phyloP scores from a whole-genome alignment of 257 asterid genomes.

The Datura wrightii region DNA sequence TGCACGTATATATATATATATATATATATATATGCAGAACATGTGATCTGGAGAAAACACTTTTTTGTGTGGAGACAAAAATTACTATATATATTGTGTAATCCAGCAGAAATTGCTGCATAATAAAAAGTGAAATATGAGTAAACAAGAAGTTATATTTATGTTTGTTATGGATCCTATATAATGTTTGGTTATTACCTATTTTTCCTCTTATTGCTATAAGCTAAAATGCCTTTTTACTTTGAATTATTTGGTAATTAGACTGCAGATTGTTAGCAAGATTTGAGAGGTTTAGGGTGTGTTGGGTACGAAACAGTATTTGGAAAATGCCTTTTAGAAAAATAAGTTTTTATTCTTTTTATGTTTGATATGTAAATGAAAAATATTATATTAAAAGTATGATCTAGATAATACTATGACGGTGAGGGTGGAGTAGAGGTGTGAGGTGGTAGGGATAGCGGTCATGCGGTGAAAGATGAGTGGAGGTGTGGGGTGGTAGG shows the following conservation, averaged over 20 bases:
- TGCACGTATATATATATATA: not conserved
- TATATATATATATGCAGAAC: not conserved
- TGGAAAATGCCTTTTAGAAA: not conserved
- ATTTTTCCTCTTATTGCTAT: not conserved
- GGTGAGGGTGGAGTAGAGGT: too few relatives aligned
- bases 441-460: too few relatives aligned
- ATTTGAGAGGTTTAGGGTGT: not conserved
- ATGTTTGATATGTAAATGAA: not conserved
- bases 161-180: not conserved
- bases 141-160: not conserved
- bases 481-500: too few relatives aligned
- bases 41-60: not conserved
- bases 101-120: slow-evolving; percentile 26
- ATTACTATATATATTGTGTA: slow-evolving; percentile 1
- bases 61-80: not conserved
- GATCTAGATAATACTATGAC: too few relatives aligned
- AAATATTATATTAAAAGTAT: too few relatives aligned
- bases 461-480: too few relatives aligned
- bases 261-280: not conserved
- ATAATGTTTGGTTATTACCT: not conserved
- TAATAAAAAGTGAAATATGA: slow-evolving; percentile 17
- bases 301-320: not conserved
- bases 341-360: not conserved
- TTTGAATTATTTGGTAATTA: not conserved
- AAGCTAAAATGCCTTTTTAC: not conserved